A percentile compares a stretch with the other conserved stretches of the same genome.
phyloP scores from a whole-genome alignment of 208 protist species.

The Leishmania gerbilli region DNA sequence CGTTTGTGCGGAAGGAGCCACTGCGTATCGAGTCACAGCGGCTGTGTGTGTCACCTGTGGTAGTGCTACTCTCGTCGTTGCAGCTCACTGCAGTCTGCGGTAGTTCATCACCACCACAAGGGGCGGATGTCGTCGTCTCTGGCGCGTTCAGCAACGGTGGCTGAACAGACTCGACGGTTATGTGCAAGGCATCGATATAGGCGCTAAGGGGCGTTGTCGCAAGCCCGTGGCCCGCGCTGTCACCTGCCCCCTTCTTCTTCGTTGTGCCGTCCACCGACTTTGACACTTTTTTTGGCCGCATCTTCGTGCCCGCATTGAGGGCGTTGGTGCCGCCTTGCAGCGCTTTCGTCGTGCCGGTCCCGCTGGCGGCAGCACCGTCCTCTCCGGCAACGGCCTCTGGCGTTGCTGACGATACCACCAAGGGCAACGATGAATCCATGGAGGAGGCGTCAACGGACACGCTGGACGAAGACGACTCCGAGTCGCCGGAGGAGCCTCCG shows the following conservation, averaged over 20 bases:
- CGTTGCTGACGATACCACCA: neutral
- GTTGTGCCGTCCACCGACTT: neutral
- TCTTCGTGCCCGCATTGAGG: neutral
- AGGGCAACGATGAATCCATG: neutral
- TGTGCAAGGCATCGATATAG: constrained; percentile 20
- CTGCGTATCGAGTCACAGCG: constrained; percentile 18
- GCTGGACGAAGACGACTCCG: constrained; percentile 5
- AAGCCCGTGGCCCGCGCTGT: neutral
- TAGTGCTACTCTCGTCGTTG: constrained; percentile 10
- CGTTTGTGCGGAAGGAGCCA: neutral
- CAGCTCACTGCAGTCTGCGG: neutral
- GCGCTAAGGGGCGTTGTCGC: neutral
- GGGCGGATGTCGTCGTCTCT: neutral
- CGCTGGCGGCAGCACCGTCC: neutral
- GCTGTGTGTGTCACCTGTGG: constrained; percentile 11
- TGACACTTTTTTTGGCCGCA: neutral
- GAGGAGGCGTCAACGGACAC: neutral
- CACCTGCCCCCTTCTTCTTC: neutral
- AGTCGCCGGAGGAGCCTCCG: neutral
- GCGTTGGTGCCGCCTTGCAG: neutral
- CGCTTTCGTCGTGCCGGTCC: neutral
- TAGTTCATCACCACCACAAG: neutral
- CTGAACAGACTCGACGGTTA: constrained; percentile 23
- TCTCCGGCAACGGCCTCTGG: too few species aligned
- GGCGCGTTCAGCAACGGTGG: neutral